Evolutionary conservation across 345 rosid species (phyloP), one percentile per base, ranked within the genome.

Genomic region (Syzygium aromaticum): DNA sequence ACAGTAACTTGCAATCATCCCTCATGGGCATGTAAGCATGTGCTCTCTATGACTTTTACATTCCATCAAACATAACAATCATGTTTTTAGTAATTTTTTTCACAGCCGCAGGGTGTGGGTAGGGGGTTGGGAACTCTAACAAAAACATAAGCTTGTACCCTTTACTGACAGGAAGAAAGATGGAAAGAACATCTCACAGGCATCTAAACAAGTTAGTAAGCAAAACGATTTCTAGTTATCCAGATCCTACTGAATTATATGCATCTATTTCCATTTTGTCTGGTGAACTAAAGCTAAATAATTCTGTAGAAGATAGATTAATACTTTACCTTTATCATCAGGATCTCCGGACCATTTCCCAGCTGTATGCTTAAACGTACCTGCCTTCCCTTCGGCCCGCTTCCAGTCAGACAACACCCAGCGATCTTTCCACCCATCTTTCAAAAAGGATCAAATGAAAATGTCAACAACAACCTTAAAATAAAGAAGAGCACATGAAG

Each of bases 321-420:
- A 30, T 73, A 46, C 13, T 56, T 11, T 51, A 95, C 98, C 98
- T 90, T 94, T 96, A 89, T 96, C 90, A 40, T 96, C 96, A 23
- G 95, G 97, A 92, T 96, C 98, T 3, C 96, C 98, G 19, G 94
- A 86, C 96, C 98, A 96, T 88, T 92, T 95, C 23, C 98, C 98
- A 27, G 98, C 95, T 0, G 98, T 95, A 88, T 96, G 90, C 90
- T 96, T 96, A 64, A 96, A 95, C 52, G 95, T 92, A 3, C 97
- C 98, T 0, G 97, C 98, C 90, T 96, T 95, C 64, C 99, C 99
- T 91, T 96, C 97, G 23, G 91, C 93, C 89, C 96, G 90, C 53
- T 96, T 96, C 99, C 98, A 96, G 86, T 96, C 98, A 23, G 98
- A 96, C 67, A 90, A 90, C 52, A 96, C 98, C 99, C 99, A 97